A percentile compares a stretch with the other conserved stretches of the same genome.
These are phyloP conservation scores for Singerocomus inundabilis DNA, from an alignment of 1,284 basidiomycete genomes.

Conservation along the genomic window DNA sequence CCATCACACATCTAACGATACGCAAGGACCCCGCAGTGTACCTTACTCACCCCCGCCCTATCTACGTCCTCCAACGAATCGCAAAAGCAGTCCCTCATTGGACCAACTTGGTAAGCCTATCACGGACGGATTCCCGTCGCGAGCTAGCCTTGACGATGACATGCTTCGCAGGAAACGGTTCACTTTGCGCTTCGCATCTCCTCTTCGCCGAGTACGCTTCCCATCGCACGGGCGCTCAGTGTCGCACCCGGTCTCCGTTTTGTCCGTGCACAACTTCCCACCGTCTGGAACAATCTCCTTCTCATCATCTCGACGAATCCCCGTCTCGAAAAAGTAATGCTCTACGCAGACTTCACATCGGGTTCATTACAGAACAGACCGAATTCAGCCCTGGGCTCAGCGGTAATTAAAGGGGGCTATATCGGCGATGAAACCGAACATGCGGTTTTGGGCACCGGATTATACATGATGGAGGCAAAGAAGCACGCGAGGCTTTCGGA, in stretches of 20 bases:
- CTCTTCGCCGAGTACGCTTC: conserved; percentile 13
- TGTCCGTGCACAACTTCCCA: conserved; percentile 45
- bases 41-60: conserved; percentile 47
- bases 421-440: conserved; percentile 22
- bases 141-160: conserved; percentile 1
- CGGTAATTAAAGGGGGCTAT: conserved; percentile 19
- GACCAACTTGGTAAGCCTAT: conserved; percentile 41
- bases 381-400: background rate
- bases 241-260: conserved; percentile 37
- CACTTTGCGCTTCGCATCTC: conserved; percentile 24
- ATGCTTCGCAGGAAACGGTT: conserved; percentile 24
- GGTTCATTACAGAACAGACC: conserved; percentile 4
- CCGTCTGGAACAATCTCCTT: conserved; percentile 48
- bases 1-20: conserved; percentile 45
- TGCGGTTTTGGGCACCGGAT: conserved; percentile 38
- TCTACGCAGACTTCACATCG: conserved; percentile 31
- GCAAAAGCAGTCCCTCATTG: conserved; percentile 44
- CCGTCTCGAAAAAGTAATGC: conserved; percentile 40
- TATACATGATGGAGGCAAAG: conserved; percentile 47
- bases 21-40: conserved; percentile 49
- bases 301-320: conserved; percentile 44
- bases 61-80: conserved; percentile 43
- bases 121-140: background rate
- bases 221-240: conserved; percentile 36
- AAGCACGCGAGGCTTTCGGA: conserved; percentile 43